phyloP scores from a whole-genome alignment of 2,329 filamentous ascomycete species.

The Trichophyton rubrum region DNA sequence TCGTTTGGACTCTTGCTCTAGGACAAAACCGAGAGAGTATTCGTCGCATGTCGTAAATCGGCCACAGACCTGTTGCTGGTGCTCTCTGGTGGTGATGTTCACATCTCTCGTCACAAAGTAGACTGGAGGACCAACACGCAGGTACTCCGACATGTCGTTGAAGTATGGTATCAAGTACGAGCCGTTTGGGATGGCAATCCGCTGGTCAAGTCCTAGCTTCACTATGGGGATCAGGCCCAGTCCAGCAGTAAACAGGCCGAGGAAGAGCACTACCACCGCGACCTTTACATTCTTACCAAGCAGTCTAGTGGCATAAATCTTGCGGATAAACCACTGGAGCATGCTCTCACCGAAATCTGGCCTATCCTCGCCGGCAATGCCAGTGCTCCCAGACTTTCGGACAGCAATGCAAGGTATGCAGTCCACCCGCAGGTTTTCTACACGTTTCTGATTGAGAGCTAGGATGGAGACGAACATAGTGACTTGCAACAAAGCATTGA shows the following conservation, averaged over 20 bases:
- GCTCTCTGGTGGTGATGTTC: conserved; percentile 60
- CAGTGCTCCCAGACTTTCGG: conserved; percentile 56
- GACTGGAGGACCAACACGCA: conserved; percentile 81
- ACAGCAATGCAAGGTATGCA: conserved; percentile 84
- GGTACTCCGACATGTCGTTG: conserved; percentile 86
- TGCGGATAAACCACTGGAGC: conserved; percentile 80
- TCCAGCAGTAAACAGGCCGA: conserved; percentile 75
- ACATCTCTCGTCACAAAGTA: conserved; percentile 84
- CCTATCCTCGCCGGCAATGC: conserved; percentile 50
- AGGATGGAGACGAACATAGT: conserved; percentile 94
- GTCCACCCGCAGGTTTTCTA: conserved; percentile 78
- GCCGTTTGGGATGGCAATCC: conserved; percentile 82
- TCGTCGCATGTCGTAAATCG: conserved; percentile 80
- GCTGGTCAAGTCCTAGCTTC: conserved; percentile 79
- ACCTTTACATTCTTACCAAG: conserved; percentile 71
- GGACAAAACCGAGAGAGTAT: conserved; percentile 71
- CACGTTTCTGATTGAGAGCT: conserved; percentile 77
- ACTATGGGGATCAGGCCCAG: conserved; percentile 75
- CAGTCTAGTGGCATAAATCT: conserved; percentile 70
- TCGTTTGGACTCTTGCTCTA: conserved; percentile 89
- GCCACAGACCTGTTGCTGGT: conserved; percentile 80
- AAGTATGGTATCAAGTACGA: conserved; percentile 96
- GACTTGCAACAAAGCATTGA: conserved; percentile 92
- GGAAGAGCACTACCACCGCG: conserved; percentile 63
- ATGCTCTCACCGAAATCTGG: conserved; percentile 66